These are phyloP conservation scores for Gossypium bickii DNA, from an alignment of 345 rosid genomes.

Conservation along the genomic window DNA sequence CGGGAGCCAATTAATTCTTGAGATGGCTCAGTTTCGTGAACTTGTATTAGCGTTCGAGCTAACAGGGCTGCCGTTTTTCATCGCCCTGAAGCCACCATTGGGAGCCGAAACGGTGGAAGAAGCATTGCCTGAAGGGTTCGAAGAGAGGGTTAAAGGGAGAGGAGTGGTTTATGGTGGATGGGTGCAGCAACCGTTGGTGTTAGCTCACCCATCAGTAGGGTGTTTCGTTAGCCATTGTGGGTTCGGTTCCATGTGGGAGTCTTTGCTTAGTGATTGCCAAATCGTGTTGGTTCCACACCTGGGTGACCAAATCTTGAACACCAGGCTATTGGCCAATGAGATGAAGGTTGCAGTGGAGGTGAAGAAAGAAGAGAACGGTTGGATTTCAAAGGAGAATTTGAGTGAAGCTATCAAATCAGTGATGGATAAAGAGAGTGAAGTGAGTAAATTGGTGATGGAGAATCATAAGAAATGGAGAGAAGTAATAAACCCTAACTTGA, in stretches of 20 bases:
- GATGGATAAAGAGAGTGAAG: conserved; percentile 44
- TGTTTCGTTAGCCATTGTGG: conserved; percentile 74
- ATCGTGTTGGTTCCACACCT: conserved; percentile 52
- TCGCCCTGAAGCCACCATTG: conserved; percentile 51
- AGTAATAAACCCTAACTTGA: conserved; percentile 27
- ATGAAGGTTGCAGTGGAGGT: conserved; percentile 57
- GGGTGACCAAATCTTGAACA: conserved; percentile 62
- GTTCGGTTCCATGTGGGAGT: conserved; percentile 74
- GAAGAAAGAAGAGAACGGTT: conserved; percentile 45
- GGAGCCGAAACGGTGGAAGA: conserved; percentile 53
- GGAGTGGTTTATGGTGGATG: conserved; percentile 52
- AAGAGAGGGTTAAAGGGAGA: conserved; percentile 49
- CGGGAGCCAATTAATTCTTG: conserved; percentile 53
- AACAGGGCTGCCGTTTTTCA: conserved; percentile 50
- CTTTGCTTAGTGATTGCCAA: conserved; percentile 54
- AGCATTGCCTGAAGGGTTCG: conserved; percentile 66
- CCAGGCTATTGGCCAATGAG: conserved; percentile 48
- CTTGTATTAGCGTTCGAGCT: conserved; percentile 56
- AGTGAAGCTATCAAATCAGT: conserved; percentile 40
- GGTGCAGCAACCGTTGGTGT: conserved; percentile 46
- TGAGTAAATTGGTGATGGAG: conserved; percentile 33
- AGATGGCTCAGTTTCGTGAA: conserved; percentile 63
- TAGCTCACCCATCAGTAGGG: conserved; percentile 54
- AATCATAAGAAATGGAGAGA: conserved; percentile 46
- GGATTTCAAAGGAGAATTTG: conserved; percentile 49